Percentiles rank a stretch among this genome's conserved stretches.
Evolutionary conservation across 1,139 yeast species (phyloP).

Genomic region (Sugiyamaella pinicola): DNA sequence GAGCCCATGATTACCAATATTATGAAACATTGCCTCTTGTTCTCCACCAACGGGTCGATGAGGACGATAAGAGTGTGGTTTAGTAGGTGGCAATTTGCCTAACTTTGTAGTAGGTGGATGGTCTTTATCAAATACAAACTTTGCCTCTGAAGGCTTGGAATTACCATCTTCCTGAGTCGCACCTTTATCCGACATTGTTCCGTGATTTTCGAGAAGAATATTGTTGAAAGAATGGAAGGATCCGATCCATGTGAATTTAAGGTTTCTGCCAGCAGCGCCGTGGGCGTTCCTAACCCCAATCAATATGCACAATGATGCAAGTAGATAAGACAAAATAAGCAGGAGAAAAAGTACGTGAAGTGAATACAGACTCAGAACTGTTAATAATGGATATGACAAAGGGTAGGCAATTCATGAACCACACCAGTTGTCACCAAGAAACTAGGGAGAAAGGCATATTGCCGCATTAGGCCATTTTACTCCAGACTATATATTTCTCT

Average conservation of each 20-base stretch:
- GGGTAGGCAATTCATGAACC: too few relatives aligned
- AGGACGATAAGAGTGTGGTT: slow-evolving; percentile 18
- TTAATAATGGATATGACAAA: background rate
- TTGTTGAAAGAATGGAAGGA: background rate
- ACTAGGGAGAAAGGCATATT: too few relatives aligned
- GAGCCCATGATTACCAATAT: slow-evolving; percentile 14
- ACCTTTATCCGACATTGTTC: slow-evolving; percentile 7
- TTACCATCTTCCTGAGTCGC: background rate
- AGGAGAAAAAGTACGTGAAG: background rate
- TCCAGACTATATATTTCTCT: too few relatives aligned
- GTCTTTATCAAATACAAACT: slow-evolving; percentile 9
- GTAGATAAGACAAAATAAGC: background rate
- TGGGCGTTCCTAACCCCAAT: slow-evolving; percentile 11
- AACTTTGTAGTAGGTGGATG: slow-evolving; percentile 8
- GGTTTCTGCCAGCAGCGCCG: background rate
- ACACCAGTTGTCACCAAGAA: too few relatives aligned
- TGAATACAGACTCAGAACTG: background rate
- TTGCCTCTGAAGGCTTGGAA: background rate
- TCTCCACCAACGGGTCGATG: background rate
- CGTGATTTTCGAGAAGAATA: background rate
- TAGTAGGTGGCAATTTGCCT: slow-evolving; percentile 13
- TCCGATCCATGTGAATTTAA: background rate
- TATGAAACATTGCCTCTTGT: slow-evolving; percentile 3
- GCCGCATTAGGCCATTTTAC: too few relatives aligned
- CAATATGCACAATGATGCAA: slow-evolving; percentile 5